Conservation (phyloP, 306 rosid species). For the Herpetospermum pedunculosum region DNA sequence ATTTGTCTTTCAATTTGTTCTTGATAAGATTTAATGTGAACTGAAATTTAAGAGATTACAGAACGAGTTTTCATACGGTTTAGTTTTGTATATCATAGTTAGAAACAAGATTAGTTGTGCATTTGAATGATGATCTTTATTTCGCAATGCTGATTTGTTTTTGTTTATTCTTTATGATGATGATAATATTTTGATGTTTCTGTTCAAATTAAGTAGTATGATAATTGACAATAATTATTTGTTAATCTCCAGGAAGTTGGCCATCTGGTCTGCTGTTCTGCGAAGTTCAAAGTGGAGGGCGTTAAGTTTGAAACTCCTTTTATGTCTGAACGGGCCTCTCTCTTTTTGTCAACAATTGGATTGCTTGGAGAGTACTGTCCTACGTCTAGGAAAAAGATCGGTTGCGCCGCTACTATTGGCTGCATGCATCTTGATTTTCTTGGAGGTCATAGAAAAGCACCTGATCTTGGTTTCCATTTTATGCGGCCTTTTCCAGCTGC, state of each 20-base stretch:
- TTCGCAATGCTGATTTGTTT: background rate
- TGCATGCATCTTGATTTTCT: conserved; percentile 32
- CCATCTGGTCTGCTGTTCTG: conserved; percentile 28
- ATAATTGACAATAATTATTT: background rate
- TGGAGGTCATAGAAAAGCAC: conserved; percentile 13
- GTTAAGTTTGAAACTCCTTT: conserved; percentile 45
- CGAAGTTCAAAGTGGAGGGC: conserved; percentile 40
- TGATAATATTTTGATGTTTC: background rate
- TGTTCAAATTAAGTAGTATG: background rate
- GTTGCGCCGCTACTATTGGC: conserved; percentile 18
- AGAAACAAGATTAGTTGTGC: no score
- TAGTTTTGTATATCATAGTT: no score
- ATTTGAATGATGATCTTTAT: no score
- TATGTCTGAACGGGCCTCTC: conserved; percentile 58
- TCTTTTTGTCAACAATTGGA: conserved; percentile 47
- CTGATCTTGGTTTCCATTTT: conserved; percentile 18
- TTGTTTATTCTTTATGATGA: background rate
- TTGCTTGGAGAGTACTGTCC: conserved; percentile 64
- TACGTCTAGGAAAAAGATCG: conserved; percentile 45
- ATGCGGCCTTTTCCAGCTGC: conserved; percentile 23
- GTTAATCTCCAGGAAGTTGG: conserved; percentile 23
- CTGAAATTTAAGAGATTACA: no score
- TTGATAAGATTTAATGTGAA: background rate
- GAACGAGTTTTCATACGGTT: no score
- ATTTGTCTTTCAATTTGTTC: background rate